Evolutionary conservation across 805 yeast genomes (phyloP).

Genomic region (Barnettozyma vustinii): DNA sequence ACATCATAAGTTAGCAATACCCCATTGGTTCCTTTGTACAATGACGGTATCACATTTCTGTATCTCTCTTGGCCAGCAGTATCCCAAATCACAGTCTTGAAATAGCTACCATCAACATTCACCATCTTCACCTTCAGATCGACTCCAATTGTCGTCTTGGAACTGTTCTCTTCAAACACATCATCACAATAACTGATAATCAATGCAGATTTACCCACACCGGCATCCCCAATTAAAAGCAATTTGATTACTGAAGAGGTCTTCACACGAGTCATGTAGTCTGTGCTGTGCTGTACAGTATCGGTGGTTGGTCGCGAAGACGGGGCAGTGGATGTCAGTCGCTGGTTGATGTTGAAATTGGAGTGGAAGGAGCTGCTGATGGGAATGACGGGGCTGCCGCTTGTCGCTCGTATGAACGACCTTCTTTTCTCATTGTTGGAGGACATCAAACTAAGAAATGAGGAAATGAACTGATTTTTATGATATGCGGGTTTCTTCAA

Average conservation of each 20-base stretch:
- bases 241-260: constrained; percentile 29
- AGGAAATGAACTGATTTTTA: not conserved
- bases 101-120: constrained; percentile 37
- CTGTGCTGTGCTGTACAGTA: constrained; percentile 17
- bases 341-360: constrained; percentile 20
- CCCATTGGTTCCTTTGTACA: constrained; percentile 44
- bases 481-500: not conserved
- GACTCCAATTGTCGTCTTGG: constrained; percentile 41
- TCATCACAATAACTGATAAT: constrained; percentile 38
- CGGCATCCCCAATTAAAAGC: constrained; percentile 39
- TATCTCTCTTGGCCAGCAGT: constrained; percentile 49
- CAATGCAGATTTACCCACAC: constrained; percentile 45
- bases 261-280: constrained; percentile 12
- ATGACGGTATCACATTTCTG: constrained; percentile 39
- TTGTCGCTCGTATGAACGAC: constrained; percentile 17
- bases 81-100: constrained; percentile 44
- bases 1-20: constrained; percentile 40
- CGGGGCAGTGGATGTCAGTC: constrained; percentile 10
- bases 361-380: constrained; percentile 22
- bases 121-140: constrained; percentile 40
- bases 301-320: not conserved
- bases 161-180: constrained; percentile 28
- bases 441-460: not conserved
- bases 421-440: constrained; percentile 19
- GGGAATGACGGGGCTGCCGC: constrained; percentile 26